Evolutionary conservation across 129 eudicot species (phyloP), one percentile per base, ranked within the genome.

Genomic region (Flaveria trinervia): DNA sequence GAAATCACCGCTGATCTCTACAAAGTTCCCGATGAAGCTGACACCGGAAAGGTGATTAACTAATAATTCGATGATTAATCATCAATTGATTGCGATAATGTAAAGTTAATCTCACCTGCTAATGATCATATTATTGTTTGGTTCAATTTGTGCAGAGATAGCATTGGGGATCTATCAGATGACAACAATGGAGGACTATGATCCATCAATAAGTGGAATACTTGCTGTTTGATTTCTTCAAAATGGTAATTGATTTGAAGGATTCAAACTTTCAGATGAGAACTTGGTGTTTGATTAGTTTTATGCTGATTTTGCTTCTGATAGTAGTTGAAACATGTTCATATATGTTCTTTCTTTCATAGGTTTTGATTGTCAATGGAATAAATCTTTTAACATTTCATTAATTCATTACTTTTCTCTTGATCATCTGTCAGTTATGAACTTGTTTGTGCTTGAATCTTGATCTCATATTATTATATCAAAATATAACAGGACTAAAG

Each of bases 1-100:
- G 92, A 90, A 83, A 79, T 90, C 55, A 83, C 87, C 65, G 86
- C 98, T 7, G 96, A 90, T 74, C 65, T 77, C 77, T 93, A 93
- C 79, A 90, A 86, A 86, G 95, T 92, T 62, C 75, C 79, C 0
- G 92, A 89, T 51, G 77, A 76, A 68, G 55, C 79, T 0, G 86
- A 84, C 16, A 57, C 75, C 2, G 79, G 81, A 65, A 87, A 82
- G 81, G 92, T 82, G 5, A 36, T 36, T 36, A 5, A 36, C 41
- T 36, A 45, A 50, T 74, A 14, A 22, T 52, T 28, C 17, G 22
- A 20, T 60, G 43, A 65, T 17, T 6, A 36, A 60, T 22, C 33
- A 57, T 56, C 28, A 9, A 45, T 45, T 45, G 14, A 20, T 44
- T 25, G 9, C 26, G 41, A 5, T 36, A 36, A 36, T 36, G 41